These are phyloP conservation scores for Candida labiduridarum DNA, from an alignment of 1,139 yeast species.

Conservation along the genomic window DNA sequence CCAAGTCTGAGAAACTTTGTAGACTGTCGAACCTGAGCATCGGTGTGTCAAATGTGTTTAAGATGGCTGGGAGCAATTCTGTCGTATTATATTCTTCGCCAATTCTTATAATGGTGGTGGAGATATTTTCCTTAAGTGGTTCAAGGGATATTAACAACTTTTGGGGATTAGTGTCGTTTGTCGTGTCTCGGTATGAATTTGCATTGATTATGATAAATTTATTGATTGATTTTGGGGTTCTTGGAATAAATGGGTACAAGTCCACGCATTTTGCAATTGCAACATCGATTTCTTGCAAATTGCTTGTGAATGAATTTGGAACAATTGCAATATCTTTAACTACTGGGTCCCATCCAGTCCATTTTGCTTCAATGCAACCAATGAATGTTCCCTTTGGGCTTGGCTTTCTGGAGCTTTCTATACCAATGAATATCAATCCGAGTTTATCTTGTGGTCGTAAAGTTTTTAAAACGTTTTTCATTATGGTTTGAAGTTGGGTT, in stretches of 20 bases:
- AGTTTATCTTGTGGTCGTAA: conserved; percentile 50
- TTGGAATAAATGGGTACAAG: conserved; percentile 32
- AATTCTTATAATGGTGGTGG: conserved; percentile 29
- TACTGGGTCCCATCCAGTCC: conserved; percentile 61
- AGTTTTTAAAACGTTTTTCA: conserved; percentile 28
- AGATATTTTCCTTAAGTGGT: conserved; percentile 18
- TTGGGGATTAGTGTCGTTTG: neutral
- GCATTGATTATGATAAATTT: conserved; percentile 29
- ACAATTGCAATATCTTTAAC: conserved; percentile 43
- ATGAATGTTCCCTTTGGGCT: conserved; percentile 51
- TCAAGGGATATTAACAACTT: conserved; percentile 13
- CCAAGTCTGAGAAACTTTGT: conserved; percentile 17
- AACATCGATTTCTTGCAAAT: conserved; percentile 29
- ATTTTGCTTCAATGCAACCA: conserved; percentile 52
- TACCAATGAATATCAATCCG: conserved; percentile 58
- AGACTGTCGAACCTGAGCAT: conserved; percentile 24
- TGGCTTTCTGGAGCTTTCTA: conserved; percentile 38
- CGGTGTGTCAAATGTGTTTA: conserved; percentile 21
- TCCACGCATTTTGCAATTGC: conserved; percentile 34
- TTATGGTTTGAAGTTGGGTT: conserved; percentile 23
- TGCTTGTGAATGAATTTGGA: conserved; percentile 21
- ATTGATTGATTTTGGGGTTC: conserved; percentile 22
- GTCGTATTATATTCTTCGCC: conserved; percentile 17
- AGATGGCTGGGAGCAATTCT: conserved; percentile 13
- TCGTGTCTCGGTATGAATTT: conserved; percentile 10